These are phyloP conservation scores for Phytophthora cactorum DNA, from an alignment of 352 stramenopile genomes.

Conservation along the genomic window DNA sequence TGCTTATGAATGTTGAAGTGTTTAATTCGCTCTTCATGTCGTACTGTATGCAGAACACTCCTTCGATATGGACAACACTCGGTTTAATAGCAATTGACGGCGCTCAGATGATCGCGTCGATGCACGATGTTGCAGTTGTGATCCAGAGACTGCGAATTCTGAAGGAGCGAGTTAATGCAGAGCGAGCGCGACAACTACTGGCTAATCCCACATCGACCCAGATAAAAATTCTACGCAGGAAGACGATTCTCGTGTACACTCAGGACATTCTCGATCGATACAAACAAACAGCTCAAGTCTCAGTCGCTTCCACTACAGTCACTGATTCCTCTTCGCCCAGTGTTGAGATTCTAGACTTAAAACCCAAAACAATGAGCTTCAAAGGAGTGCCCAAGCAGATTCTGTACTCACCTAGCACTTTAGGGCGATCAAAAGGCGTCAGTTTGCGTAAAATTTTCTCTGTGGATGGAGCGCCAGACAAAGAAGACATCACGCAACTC, in stretches of 20 bases:
- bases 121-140: conserved; percentile 21
- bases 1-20: conserved; percentile 54
- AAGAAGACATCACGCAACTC: not conserved
- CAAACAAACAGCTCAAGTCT: conserved; percentile 1
- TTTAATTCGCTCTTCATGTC: conserved; percentile 51
- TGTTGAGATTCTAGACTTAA: not conserved
- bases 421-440: not conserved
- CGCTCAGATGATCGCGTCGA: conserved; percentile 15
- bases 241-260: conserved; percentile 10
- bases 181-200: not conserved
- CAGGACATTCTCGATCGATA: conserved; percentile 25
- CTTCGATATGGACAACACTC: conserved; percentile 34
- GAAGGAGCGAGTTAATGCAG: conserved; percentile 7
- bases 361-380: not conserved
- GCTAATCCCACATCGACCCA: not conserved
- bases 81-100: conserved; percentile 20
- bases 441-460: conserved; percentile 18
- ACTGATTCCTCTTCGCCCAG: not conserved
- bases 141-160: conserved; percentile 1
- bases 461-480: not conserved
- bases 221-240: conserved; percentile 3
- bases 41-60: conserved; percentile 51
- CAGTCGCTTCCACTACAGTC: not conserved
- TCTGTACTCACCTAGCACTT: conserved; percentile 1
- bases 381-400: conserved; percentile 1